Evolutionary conservation across 2,329 filamentous ascomycete species (phyloP).

Genomic region (Coniosporium tulheliwenetii): DNA sequence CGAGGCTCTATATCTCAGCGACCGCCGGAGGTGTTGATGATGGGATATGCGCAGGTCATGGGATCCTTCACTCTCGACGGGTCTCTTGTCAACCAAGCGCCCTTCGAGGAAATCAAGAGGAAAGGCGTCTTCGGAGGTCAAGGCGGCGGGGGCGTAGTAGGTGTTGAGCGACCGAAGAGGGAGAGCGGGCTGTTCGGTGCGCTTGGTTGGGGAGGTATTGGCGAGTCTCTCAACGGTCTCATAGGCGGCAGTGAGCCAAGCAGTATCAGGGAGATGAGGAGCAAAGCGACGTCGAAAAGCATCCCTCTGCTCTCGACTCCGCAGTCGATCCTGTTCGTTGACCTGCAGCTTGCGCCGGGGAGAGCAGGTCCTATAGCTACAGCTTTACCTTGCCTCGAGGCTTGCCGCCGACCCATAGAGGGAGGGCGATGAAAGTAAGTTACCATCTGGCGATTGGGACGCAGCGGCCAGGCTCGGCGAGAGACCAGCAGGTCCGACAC

Average conservation of each 20-base stretch:
- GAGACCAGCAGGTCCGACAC: constrained; percentile 69
- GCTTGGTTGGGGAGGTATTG: constrained; percentile 77
- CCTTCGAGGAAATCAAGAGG: constrained; percentile 90
- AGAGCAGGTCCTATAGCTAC: constrained; percentile 79
- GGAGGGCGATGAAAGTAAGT: constrained; percentile 83
- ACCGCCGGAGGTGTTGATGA: constrained; percentile 73
- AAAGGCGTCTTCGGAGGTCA: constrained; percentile 83
- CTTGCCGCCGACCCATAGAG: constrained; percentile 79
- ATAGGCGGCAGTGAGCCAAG: constrained; percentile 78
- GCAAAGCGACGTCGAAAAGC: constrained; percentile 67
- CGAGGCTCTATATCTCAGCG: constrained; percentile 21
- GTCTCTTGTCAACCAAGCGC: constrained; percentile 72
- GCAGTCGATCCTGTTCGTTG: constrained; percentile 90
- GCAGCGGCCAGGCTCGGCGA: constrained; percentile 63
- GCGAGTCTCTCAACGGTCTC: constrained; percentile 74
- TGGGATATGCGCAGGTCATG: constrained; percentile 92
- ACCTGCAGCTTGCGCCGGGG: constrained; percentile 71
- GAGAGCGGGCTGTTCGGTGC: constrained; percentile 68
- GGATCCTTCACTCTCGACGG: constrained; percentile 87
- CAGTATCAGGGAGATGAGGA: constrained; percentile 90
- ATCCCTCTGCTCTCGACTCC: constrained; percentile 88
- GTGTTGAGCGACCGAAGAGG: constrained; percentile 58
- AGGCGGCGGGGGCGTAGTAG: constrained; percentile 67
- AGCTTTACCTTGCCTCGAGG: constrained; percentile 73
- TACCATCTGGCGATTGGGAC: constrained; percentile 89